Percentiles rank a stretch among this genome's conserved stretches.
phyloP scores from a whole-genome alignment of 768 basidiomycete genomes.

The Mycena galericulata region DNA sequence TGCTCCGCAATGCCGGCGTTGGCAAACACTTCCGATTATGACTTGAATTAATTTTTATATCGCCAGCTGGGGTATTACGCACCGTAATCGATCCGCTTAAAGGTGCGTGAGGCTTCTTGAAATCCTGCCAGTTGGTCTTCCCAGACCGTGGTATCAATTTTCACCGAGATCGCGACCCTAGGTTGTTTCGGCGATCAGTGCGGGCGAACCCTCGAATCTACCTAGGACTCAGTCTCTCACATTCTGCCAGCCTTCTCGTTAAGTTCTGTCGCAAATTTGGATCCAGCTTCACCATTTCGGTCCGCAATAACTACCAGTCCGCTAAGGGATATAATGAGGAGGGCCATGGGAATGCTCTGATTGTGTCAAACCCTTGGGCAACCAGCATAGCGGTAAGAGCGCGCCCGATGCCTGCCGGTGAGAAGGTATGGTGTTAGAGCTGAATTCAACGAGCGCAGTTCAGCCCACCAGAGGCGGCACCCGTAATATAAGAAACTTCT shows the following conservation, averaged over 20 bases:
- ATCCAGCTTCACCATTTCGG: conserved; percentile 25
- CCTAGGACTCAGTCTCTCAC: conserved; percentile 25
- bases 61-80: neutral
- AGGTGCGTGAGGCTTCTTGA: conserved; percentile 22
- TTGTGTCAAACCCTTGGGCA: conserved; percentile 23
- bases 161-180: conserved; percentile 35
- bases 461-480: conserved; percentile 30
- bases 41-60: neutral
- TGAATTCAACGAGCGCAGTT: too few relatives aligned
- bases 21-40: conserved; percentile 29
- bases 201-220: neutral
- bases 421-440: neutral
- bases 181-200: neutral
- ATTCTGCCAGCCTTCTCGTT: conserved; percentile 33
- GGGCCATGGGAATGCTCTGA: neutral
- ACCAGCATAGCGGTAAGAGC: conserved; percentile 30
- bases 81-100: conserved; percentile 38
- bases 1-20: conserved; percentile 37
- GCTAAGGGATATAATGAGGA: neutral
- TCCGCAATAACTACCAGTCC: conserved; percentile 35
- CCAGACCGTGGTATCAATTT: conserved; percentile 34
- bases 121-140: conserved; percentile 36
- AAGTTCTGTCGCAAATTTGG: conserved; percentile 31
- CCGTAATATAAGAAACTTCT: conserved; percentile 30
- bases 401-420: conserved; percentile 30